Conservation (phyloP, 495 filamentous ascomycete genomes). For the Aspergillus incahuasiensis region DNA sequence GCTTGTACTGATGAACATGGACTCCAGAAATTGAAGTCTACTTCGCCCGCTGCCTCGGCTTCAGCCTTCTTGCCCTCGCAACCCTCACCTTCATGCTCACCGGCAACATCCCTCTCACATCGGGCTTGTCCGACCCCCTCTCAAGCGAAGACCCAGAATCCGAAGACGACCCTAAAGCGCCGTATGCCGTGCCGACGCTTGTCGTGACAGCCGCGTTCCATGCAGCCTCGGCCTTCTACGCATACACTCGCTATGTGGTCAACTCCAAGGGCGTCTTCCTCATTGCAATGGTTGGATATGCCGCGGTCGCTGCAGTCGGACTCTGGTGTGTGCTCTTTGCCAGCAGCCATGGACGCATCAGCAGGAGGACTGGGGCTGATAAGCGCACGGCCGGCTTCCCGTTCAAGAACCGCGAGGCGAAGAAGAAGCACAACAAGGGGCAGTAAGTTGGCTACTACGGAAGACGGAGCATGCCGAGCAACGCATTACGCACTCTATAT, state of each 20-base stretch:
- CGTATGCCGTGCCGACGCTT: constrained; percentile 65
- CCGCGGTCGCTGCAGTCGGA: constrained; percentile 54
- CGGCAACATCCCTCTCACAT: constrained; percentile 68
- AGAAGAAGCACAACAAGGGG: constrained; percentile 44
- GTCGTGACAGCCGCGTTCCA: constrained; percentile 66
- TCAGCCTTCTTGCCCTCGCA: constrained; percentile 62
- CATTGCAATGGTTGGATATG: constrained; percentile 49
- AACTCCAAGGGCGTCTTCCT: constrained; percentile 51
- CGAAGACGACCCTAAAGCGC: constrained; percentile 50
- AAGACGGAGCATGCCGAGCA: constrained; percentile 28
- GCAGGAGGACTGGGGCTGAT: constrained; percentile 68
- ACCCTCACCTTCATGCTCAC: constrained; percentile 63
- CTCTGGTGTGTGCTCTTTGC: constrained; percentile 75
- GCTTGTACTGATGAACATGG: background rate
- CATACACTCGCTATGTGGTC: constrained; percentile 58
- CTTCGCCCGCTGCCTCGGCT: constrained; percentile 63
- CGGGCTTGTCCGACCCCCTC: constrained; percentile 37
- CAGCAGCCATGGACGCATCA: constrained; percentile 57
- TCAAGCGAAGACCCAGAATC: constrained; percentile 32
- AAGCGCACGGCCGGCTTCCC: constrained; percentile 77
- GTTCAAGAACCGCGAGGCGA: constrained; percentile 52
- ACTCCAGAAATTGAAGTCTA: constrained; percentile 62
- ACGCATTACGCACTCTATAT: constrained; percentile 12
- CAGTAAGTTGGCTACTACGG: background rate
- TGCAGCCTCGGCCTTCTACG: constrained; percentile 56